A percentile compares a stretch with the other conserved stretches of the same genome.
These are phyloP conservation scores for Botrytis medusae DNA, from an alignment of 2,329 filamentous ascomycete genomes.

Conservation along the genomic window DNA sequence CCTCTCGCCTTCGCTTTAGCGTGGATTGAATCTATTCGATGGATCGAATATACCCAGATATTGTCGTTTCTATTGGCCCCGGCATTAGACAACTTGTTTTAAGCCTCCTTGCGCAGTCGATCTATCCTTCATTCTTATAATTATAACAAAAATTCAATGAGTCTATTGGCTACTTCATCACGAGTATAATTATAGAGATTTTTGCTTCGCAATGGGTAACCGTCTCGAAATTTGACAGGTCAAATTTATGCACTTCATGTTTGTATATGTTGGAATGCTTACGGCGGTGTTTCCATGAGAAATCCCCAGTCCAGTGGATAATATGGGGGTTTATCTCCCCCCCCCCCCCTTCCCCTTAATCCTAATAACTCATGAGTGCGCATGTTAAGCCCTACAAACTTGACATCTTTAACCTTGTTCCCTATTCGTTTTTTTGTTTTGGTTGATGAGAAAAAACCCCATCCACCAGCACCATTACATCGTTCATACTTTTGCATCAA, in stretches of 20 bases:
- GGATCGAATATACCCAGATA: background rate
- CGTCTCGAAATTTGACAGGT: background rate
- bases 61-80: background rate
- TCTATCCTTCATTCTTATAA: background rate
- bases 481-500: background rate
- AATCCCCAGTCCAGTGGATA: background rate
- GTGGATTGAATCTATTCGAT: background rate
- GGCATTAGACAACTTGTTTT: too few species aligned
- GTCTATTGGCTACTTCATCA: too few species aligned
- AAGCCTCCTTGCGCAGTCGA: background rate
- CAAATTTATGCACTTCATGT: background rate
- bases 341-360: too few species aligned
- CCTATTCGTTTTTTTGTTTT: background rate
- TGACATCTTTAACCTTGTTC: background rate
- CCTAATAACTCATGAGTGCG: background rate
- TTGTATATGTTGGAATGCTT: background rate
- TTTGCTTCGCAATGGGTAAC: background rate
- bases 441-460: background rate
- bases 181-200: background rate
- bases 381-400: background rate
- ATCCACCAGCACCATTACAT: background rate
- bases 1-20: background rate
- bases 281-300: background rate
- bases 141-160: background rate
- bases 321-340: background rate